A percentile compares a stretch with the other conserved stretches of the same genome.
Conservation (phyloP, 345 rosid species). For the Eucalyptus sideroxylon region DNA sequence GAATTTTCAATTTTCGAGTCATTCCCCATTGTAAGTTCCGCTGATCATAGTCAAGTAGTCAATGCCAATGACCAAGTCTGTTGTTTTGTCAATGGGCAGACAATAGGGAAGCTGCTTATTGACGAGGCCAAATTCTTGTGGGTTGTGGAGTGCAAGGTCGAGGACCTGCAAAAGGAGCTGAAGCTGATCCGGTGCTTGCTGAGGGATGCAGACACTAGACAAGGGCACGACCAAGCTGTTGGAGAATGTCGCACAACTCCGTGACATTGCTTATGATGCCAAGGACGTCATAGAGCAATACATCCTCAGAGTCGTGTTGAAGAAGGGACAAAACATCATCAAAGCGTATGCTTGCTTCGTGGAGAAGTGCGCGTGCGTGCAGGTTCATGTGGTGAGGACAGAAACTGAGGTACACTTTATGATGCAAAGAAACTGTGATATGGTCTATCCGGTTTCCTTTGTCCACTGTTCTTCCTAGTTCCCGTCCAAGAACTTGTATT, state of each 20-base stretch:
- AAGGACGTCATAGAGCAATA: not conserved
- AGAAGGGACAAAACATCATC: not conserved
- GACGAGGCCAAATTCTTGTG: not conserved
- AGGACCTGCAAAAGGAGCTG: not conserved
- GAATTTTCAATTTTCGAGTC: not conserved
- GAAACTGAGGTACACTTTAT: not conserved
- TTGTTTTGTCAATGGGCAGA: not conserved
- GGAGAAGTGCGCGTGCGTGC: not conserved
- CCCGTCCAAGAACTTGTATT: no score
- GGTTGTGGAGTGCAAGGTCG: not conserved
- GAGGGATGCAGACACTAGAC: not conserved
- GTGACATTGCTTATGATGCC: not conserved
- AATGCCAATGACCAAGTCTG: constrained; percentile 1
- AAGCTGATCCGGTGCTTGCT: not conserved
- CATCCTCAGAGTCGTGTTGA: not conserved
- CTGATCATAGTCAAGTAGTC: not conserved
- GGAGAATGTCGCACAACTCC: not conserved
- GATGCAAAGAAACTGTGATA: no score
- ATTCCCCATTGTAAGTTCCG: not conserved
- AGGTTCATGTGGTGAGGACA: not conserved
- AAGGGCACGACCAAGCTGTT: not conserved
- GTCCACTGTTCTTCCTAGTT: no score
- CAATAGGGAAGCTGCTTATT: not conserved
- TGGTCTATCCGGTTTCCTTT: no score
- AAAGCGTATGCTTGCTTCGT: not conserved